phyloP scores from a whole-genome alignment of 768 basidiomycete species.

The Macrolepiota albuminosa region DNA sequence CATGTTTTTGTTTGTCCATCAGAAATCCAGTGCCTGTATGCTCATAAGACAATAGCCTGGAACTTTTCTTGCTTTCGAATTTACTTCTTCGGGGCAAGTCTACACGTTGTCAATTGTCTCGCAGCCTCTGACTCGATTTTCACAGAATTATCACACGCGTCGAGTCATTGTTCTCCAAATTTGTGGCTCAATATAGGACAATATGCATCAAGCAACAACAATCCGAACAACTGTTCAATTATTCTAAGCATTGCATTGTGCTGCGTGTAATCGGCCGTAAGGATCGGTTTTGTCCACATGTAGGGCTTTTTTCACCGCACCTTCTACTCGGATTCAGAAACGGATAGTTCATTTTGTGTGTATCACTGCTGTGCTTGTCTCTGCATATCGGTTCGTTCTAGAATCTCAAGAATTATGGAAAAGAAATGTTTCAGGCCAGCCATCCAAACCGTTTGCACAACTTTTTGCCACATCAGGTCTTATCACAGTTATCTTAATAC shows the following conservation, averaged over 20 bases:
- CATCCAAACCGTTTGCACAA: conserved; percentile 5
- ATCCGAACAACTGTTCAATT: background rate
- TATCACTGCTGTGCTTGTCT: conserved; percentile 3
- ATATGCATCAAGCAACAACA: conserved; percentile 8
- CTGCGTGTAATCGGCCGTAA: conserved; percentile 1
- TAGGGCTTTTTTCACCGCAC: background rate
- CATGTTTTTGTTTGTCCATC: background rate
- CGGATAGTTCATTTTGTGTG: background rate
- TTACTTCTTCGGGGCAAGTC: conserved; percentile 10
- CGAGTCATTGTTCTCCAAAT: conserved; percentile 13
- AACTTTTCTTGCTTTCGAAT: conserved; percentile 6
- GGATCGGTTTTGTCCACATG: background rate
- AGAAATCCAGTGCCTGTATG: background rate
- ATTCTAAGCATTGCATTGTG: background rate
- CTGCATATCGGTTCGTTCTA: conserved; percentile 6
- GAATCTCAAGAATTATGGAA: background rate
- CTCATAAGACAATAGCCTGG: background rate
- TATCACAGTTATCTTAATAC: conserved; percentile 11
- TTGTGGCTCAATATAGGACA: background rate
- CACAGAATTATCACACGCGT: conserved; percentile 8
- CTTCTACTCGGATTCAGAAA: background rate
- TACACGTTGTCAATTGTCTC: background rate
- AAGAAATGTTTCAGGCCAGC: conserved; percentile 15
- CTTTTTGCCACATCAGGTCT: conserved; percentile 5
- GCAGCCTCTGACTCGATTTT: conserved; percentile 15